Percentiles rank a stretch among this genome's conserved stretches.
Conservation (phyloP, 129 eudicot genomes). For the Helianthus tuberosus region DNA sequence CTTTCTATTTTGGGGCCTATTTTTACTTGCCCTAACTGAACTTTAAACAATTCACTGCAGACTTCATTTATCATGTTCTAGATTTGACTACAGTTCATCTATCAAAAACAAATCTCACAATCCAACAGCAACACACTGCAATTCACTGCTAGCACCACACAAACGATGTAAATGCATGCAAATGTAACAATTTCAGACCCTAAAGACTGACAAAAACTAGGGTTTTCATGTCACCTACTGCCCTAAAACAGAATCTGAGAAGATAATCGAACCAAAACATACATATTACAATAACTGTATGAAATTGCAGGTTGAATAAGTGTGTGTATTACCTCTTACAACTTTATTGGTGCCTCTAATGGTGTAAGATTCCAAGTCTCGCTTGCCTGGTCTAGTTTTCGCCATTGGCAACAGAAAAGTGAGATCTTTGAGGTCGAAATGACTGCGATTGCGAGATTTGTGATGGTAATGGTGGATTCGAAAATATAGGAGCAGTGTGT, state of each 20-base stretch:
- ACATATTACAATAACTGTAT: neutral
- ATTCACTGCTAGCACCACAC: neutral
- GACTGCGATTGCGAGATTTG: conserved; percentile 1
- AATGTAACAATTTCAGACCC: neutral
- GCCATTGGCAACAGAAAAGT: conserved; percentile 49
- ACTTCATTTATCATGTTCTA: neutral
- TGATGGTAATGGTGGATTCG: conserved; percentile 22
- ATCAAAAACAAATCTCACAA: conserved; percentile 15
- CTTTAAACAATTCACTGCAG: conserved; percentile 10
- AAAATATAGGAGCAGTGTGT: conserved; percentile 34
- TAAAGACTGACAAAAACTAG: neutral
- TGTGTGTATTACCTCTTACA: conserved; percentile 60
- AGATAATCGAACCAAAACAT: neutral
- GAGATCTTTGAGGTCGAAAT: conserved; percentile 6
- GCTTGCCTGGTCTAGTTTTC: conserved; percentile 86
- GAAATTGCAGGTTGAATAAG: neutral
- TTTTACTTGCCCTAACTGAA: neutral
- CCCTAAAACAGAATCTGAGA: conserved; percentile 7
- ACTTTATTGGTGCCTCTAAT: conserved; percentile 90
- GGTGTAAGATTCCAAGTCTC: conserved; percentile 83
- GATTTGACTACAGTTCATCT: neutral
- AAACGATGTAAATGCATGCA: neutral
- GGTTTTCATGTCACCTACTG: too few species aligned
- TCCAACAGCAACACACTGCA: conserved; percentile 4
- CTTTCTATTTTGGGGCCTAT: too few species aligned